Percentiles rank a stretch among this genome's conserved stretches.
These are phyloP conservation scores for Clavariopsis aquatica DNA, from an alignment of 495 filamentous ascomycete species.

Conservation along the genomic window DNA sequence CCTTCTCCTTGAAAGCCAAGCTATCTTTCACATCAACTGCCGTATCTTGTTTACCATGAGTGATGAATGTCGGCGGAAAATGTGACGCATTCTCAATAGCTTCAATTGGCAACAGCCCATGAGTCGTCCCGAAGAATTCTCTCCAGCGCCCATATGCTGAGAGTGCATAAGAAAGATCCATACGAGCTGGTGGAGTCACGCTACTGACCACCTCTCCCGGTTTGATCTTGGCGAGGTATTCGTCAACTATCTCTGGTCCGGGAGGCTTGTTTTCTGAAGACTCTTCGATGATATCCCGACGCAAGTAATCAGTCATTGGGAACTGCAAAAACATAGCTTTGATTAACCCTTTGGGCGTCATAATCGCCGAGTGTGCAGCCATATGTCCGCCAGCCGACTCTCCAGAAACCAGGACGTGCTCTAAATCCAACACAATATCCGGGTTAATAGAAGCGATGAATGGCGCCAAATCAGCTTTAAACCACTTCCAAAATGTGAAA, in stretches of 20 bases:
- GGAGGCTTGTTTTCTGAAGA: constrained; percentile 6
- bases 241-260: constrained; percentile 3
- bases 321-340: constrained; percentile 34
- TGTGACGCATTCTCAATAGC: constrained; percentile 18
- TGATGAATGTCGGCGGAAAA: constrained; percentile 27
- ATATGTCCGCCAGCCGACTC: constrained; percentile 48
- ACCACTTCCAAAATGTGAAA: constrained; percentile 55
- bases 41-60: constrained; percentile 35
- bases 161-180: constrained; percentile 15
- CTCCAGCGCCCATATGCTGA: constrained; percentile 15
- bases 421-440: constrained; percentile 13
- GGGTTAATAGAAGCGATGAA: constrained; percentile 15
- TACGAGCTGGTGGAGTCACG: constrained; percentile 11
- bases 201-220: constrained; percentile 13
- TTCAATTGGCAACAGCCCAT: constrained; percentile 20
- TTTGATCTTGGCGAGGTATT: constrained; percentile 16
- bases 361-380: constrained; percentile 44
- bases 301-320: constrained; percentile 21
- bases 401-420: constrained; percentile 36
- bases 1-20: constrained; percentile 24
- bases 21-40: constrained; percentile 27
- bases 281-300: neutral
- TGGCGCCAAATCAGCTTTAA: constrained; percentile 29
- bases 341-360: constrained; percentile 40
- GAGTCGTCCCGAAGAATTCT: constrained; percentile 23